Percentiles rank a stretch among this genome's conserved stretches.
These are phyloP conservation scores for Cubamyces sp. DNA, from an alignment of 768 basidiomycete species.

Conservation along the genomic window DNA sequence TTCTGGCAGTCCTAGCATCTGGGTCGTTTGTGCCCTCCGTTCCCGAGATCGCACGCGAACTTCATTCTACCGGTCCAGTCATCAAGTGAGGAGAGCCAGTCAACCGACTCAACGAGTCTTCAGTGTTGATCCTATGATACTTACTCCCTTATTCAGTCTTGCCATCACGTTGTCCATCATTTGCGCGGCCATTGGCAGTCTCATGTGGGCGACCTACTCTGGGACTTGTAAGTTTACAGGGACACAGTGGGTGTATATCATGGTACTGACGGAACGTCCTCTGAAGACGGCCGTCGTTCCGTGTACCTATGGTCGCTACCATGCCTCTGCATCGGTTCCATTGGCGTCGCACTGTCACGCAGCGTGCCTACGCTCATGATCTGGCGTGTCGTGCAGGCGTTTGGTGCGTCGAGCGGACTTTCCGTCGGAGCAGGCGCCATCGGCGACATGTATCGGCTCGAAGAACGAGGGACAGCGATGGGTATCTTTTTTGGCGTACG, in stretches of 20 bases:
- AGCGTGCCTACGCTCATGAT: constrained; percentile 53
- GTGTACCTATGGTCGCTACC: constrained; percentile 66
- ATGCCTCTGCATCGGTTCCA: constrained; percentile 57
- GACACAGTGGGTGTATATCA: background rate
- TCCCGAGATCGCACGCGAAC: constrained; percentile 69
- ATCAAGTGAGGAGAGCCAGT: constrained; percentile 48
- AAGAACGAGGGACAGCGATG: constrained; percentile 63
- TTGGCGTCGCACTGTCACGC: constrained; percentile 57
- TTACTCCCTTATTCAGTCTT: constrained; percentile 36
- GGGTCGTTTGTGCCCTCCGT: constrained; percentile 76
- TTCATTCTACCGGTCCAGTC: constrained; percentile 58
- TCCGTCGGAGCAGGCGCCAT: constrained; percentile 64
- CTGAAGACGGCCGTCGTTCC: constrained; percentile 64
- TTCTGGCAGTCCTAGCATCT: constrained; percentile 60
- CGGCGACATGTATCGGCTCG: constrained; percentile 66
- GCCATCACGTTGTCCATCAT: constrained; percentile 58
- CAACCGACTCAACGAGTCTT: too few relatives aligned
- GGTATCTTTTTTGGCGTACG: constrained; percentile 59
- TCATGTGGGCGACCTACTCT: constrained; percentile 56
- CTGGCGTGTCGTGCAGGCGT: constrained; percentile 66
- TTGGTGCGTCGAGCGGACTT: constrained; percentile 60
- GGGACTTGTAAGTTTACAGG: constrained; percentile 45
- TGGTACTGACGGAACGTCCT: background rate
- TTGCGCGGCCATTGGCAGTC: constrained; percentile 48
- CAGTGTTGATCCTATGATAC: background rate